Conservation (phyloP, 805 yeast species). For the Tetrapisispora phaffii region DNA sequence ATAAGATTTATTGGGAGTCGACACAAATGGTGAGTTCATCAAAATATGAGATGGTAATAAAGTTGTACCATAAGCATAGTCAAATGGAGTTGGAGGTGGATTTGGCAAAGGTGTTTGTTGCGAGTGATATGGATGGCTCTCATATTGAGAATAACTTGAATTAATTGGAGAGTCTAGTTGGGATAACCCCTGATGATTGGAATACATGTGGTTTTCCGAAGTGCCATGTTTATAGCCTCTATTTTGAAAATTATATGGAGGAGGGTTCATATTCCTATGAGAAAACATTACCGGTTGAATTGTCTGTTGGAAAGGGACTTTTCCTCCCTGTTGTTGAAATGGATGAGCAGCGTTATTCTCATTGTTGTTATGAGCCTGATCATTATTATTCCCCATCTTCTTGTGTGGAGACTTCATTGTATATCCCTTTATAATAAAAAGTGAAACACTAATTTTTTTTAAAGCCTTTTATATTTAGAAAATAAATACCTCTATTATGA, state of each 20-base stretch:
- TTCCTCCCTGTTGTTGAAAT: neutral
- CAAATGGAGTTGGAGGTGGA: conserved; percentile 47
- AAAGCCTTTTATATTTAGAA: too few species aligned
- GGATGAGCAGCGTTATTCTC: neutral
- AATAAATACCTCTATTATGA: too few species aligned
- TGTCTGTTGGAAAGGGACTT: neutral
- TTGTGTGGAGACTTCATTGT: neutral
- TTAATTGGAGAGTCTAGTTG: neutral
- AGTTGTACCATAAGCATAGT: conserved; percentile 47
- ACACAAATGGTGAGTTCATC: conserved; percentile 49
- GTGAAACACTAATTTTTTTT: too few species aligned
- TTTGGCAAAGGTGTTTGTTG: conserved; percentile 6
- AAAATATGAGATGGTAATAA: conserved; percentile 55
- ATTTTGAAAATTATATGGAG: neutral
- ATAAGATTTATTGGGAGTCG: conserved; percentile 27
- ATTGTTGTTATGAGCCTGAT: neutral
- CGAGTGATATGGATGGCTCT: neutral
- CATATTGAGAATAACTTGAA: neutral
- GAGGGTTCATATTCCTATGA: neutral
- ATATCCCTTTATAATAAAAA: neutral
- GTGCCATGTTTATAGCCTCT: neutral
- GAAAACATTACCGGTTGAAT: neutral
- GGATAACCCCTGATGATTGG: neutral
- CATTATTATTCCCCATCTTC: neutral
- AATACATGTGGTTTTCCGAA: neutral